Conservation (phyloP, 2,329 filamentous ascomycete genomes). For the Phoma sp. region DNA sequence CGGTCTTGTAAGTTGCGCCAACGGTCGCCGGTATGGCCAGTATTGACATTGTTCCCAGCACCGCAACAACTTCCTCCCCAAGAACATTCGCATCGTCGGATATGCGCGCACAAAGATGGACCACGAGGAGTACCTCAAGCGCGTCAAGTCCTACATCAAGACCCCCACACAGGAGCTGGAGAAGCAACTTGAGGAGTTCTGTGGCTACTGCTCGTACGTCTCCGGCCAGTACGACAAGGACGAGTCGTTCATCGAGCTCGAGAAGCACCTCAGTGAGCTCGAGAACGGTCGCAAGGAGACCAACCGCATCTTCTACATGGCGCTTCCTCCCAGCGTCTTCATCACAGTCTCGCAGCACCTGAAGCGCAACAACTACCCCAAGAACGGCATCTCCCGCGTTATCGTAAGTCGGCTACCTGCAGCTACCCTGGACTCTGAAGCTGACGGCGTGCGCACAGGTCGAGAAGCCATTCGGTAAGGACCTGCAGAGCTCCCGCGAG, state of each 20-base stretch:
- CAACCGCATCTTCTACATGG: slow-evolving; percentile 99
- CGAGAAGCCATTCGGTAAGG: slow-evolving; percentile 99
- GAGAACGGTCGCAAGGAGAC: slow-evolving; percentile 83
- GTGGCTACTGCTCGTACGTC: slow-evolving; percentile 85
- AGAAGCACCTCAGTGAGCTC: slow-evolving; percentile 83
- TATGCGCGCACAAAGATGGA: slow-evolving; percentile 99
- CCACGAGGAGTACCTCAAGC: slow-evolving; percentile 89
- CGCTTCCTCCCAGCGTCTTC: slow-evolving; percentile 95
- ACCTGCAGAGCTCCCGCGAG: slow-evolving; percentile 90
- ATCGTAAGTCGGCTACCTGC: slow-evolving; percentile 68
- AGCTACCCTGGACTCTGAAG: slow-evolving; percentile 10
- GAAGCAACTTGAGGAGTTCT: slow-evolving; percentile 92
- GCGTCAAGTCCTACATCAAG: slow-evolving; percentile 98
- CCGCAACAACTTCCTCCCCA: slow-evolving; percentile 97
- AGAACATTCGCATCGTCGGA: slow-evolving; percentile 95
- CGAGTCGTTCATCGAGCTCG: slow-evolving; percentile 86
- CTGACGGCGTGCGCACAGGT: slow-evolving; percentile 63
- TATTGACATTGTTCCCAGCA: slow-evolving; percentile 65
- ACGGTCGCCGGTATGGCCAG: slow-evolving; percentile 6
- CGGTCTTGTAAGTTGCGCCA: slow-evolving; percentile 77
- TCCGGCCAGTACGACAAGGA: slow-evolving; percentile 98
- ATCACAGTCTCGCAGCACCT: slow-evolving; percentile 96
- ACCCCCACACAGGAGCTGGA: slow-evolving; percentile 97
- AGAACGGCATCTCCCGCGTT: slow-evolving; percentile 86
- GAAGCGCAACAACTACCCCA: slow-evolving; percentile 96